Evolutionary conservation across 352 stramenopile genomes (phyloP).

Genomic region (Lagenidium sp.): DNA sequence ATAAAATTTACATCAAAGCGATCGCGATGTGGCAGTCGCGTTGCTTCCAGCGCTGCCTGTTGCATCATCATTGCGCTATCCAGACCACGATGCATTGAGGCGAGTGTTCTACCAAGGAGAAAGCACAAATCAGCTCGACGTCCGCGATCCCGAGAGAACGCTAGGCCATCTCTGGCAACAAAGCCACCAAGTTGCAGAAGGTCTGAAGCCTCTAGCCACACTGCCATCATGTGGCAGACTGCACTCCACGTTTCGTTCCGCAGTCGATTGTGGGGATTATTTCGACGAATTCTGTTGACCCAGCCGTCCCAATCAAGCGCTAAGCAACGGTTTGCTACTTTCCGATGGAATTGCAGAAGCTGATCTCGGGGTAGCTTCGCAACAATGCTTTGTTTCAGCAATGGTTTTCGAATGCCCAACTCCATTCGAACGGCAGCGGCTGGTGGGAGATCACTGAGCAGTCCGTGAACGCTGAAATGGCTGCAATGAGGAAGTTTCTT

Average conservation of each 20-base stretch:
- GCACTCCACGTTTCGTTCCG: conserved; percentile 10
- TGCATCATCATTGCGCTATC: conserved; percentile 6
- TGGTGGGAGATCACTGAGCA: conserved; percentile 26
- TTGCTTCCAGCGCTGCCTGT: conserved; percentile 8
- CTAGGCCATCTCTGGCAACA: conserved; percentile 7
- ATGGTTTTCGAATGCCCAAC: too few relatives aligned
- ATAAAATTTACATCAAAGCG: conserved; percentile 15
- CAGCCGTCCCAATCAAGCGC: too few relatives aligned
- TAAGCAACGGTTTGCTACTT: too few relatives aligned
- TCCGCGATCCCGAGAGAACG: background rate
- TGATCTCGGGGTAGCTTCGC: too few relatives aligned
- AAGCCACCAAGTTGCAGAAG: conserved; percentile 4
- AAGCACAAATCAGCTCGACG: conserved; percentile 3
- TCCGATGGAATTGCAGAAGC: too few relatives aligned
- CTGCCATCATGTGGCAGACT: conserved; percentile 7
- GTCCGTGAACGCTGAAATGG: conserved; percentile 34
- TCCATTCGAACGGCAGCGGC: conserved; percentile 21
- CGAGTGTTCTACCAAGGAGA: background rate
- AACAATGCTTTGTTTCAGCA: too few relatives aligned
- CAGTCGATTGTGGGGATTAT: too few relatives aligned
- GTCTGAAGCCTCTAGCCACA: conserved; percentile 4
- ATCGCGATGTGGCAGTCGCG: background rate
- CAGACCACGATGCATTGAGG: background rate
- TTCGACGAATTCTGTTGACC: too few relatives aligned
- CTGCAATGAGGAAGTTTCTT: conserved; percentile 22